Evolutionary conservation across 352 stramenopile species (phyloP).

Genomic region (Phytopythium montanum): DNA sequence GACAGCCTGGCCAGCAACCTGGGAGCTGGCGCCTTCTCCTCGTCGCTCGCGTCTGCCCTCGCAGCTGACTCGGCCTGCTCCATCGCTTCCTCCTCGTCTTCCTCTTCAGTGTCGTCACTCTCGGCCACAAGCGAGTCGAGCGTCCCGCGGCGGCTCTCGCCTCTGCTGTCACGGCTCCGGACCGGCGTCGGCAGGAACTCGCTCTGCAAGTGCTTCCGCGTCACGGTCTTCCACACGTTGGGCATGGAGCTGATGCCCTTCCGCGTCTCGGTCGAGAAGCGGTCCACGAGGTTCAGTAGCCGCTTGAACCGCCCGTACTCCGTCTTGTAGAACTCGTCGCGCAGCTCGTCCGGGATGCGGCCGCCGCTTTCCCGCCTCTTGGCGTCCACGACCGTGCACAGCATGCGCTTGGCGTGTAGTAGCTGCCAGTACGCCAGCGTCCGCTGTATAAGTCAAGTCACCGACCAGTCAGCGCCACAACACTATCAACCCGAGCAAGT

Average conservation of each 20-base stretch:
- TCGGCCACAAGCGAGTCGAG: constrained; percentile 62
- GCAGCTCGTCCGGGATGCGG: constrained; percentile 36
- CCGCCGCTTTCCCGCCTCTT: constrained; percentile 43
- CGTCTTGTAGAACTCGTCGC: constrained; percentile 44
- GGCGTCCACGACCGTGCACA: constrained; percentile 65
- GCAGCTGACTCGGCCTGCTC: constrained; percentile 25
- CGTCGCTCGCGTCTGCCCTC: constrained; percentile 9
- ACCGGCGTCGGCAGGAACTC: constrained; percentile 39
- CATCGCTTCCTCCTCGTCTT: constrained; percentile 39
- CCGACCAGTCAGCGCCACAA: neutral
- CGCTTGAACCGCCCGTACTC: constrained; percentile 80
- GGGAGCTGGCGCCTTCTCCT: constrained; percentile 15
- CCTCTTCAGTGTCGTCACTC: constrained; percentile 40
- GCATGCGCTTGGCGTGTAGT: constrained; percentile 79
- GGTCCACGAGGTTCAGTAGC: constrained; percentile 56
- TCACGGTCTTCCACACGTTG: constrained; percentile 72
- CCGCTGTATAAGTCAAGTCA: constrained; percentile 30
- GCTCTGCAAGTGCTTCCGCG: constrained; percentile 32
- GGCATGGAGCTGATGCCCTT: constrained; percentile 28
- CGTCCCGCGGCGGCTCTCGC: constrained; percentile 35
- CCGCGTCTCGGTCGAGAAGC: constrained; percentile 55
- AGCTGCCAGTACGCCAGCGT: constrained; percentile 77
- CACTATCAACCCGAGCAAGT: neutral
- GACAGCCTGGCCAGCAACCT: neutral
- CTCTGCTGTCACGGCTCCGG: neutral